A percentile compares a stretch with the other conserved stretches of the same genome.
Evolutionary conservation across 345 rosid species (phyloP).

Genomic region (Dovyalis caffra): DNA sequence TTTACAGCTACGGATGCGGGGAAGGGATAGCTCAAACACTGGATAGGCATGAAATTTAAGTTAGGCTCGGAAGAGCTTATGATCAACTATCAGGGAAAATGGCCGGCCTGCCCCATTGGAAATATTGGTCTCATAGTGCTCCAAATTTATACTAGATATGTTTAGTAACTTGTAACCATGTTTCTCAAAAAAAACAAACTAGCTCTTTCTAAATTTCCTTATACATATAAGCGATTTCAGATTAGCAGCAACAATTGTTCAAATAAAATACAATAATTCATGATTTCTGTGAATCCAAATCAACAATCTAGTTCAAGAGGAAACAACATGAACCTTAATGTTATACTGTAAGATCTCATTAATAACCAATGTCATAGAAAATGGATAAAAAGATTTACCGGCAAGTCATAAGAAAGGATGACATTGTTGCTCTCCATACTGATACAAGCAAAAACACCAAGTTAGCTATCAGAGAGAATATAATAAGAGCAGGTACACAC

Average conservation of each 20-base stretch:
- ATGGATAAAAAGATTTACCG: slow-evolving; percentile 38
- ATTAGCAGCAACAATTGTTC: not conserved
- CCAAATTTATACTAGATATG: not conserved
- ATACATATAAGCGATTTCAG: not conserved
- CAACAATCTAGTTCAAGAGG: not conserved
- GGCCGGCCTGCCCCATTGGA: too few relatives aligned
- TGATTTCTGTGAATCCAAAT: not conserved
- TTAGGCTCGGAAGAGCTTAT: too few relatives aligned
- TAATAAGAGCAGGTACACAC: not conserved
- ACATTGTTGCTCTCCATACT: slow-evolving; percentile 75
- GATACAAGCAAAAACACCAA: slow-evolving; percentile 26
- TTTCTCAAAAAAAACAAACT: not conserved
- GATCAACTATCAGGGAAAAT: too few relatives aligned
- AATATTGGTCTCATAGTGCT: too few relatives aligned
- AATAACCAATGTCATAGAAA: not conserved
- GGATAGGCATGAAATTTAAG: not conserved
- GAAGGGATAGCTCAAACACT: not conserved
- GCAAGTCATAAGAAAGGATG: slow-evolving; percentile 65
- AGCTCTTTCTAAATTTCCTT: not conserved
- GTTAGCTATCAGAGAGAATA: slow-evolving; percentile 8
- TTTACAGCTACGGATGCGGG: not conserved
- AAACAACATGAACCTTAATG: not conserved
- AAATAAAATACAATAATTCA: not conserved
- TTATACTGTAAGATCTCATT: slow-evolving; percentile 9
- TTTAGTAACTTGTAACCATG: not conserved